phyloP scores from a whole-genome alignment of 768 basidiomycete genomes.

The Flagelloscypha sp. region DNA sequence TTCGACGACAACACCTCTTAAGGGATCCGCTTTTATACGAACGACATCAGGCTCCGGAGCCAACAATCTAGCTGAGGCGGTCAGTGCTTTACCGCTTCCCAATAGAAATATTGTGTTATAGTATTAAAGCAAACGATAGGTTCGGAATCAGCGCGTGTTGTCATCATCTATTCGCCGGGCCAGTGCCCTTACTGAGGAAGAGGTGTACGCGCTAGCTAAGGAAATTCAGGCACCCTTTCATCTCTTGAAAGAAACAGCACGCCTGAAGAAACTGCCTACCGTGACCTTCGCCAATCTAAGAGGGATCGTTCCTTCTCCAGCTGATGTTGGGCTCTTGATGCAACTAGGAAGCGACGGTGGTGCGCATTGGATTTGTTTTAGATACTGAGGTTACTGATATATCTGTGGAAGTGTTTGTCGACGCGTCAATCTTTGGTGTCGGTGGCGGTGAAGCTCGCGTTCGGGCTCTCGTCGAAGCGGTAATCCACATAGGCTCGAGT shows the following conservation, averaged over 20 bases:
- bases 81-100: no score
- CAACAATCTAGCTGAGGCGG: conserved; percentile 86
- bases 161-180: conserved; percentile 80
- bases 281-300: conserved; percentile 97
- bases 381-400: conserved; percentile 8
- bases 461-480: conserved; percentile 92
- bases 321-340: conserved; percentile 99
- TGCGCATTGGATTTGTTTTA: conserved; percentile 26
- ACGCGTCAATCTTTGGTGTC: conserved; percentile 94
- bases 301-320: conserved; percentile 76
- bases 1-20: no score
- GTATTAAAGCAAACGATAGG: no score
- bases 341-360: conserved; percentile 95
- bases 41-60: conserved; percentile 93
- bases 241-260: conserved; percentile 91
- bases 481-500: conserved; percentile 23
- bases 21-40: conserved; percentile 96
- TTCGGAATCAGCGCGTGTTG: conserved; percentile 72
- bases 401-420: conserved; percentile 74
- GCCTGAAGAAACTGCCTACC: conserved; percentile 85
- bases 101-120: no score
- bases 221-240: conserved; percentile 92
- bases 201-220: conserved; percentile 89
- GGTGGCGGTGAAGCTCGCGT: conserved; percentile 92
- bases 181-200: conserved; percentile 87